These are phyloP conservation scores for Claviceps sp. DNA, from an alignment of 2,329 filamentous ascomycete species.

Conservation along the genomic window DNA sequence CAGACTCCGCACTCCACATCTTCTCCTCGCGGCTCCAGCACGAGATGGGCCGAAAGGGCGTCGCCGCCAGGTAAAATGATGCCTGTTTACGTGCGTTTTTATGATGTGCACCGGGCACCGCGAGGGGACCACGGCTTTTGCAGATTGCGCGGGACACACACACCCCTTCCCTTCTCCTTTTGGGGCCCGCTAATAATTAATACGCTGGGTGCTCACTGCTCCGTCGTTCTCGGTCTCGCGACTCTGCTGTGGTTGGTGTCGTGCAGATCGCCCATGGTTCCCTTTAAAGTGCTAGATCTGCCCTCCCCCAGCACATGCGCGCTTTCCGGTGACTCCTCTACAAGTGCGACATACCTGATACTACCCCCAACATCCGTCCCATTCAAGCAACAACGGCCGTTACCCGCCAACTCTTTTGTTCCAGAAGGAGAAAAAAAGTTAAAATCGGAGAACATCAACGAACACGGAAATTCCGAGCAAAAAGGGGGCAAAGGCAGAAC, in stretches of 20 bases:
- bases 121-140: background rate
- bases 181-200: background rate
- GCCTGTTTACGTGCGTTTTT: background rate
- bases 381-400: background rate
- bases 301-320: background rate
- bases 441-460: background rate
- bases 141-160: background rate
- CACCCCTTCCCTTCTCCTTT: background rate
- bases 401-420: background rate
- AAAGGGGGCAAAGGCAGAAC: background rate
- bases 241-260: background rate
- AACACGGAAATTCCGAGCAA: background rate
- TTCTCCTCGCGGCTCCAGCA: conserved; percentile 1
- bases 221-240: background rate
- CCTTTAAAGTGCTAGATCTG: conserved; percentile 3
- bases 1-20: conserved; percentile 7
- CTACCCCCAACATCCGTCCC: background rate
- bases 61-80: conserved; percentile 1
- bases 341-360: conserved; percentile 2
- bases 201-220: background rate
- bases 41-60: conserved; percentile 7
- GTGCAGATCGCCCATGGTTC: background rate
- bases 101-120: background rate
- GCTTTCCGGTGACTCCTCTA: background rate
- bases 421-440: background rate